Evolutionary conservation across 176 grass and related monocot species (phyloP), one percentile per base, ranked within the genome.

Genomic region (Oryza glaberrima): DNA sequence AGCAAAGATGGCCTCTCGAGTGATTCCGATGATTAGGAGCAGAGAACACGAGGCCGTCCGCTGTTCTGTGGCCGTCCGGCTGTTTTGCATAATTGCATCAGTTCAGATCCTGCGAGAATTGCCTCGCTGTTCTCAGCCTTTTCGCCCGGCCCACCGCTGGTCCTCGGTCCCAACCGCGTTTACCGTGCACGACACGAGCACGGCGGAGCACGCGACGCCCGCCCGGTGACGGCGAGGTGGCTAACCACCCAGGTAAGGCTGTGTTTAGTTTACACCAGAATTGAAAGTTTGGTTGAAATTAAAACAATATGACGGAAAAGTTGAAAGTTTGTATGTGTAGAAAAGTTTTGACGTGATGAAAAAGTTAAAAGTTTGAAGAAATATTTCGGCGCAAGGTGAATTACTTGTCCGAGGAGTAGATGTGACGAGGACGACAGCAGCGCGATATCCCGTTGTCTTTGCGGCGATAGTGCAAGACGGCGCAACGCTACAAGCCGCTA

Each of bases 391-490:
- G 26, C 26, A 26, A 26, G 26, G 26, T 26, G 1, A 26, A 26
- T 26, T 26, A 26, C 26, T 26, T 26, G 26, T 19, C 16, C 16
- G 15, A 10, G 19, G 2, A 13, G 69, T 7, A 60, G 79, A 41
- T 34, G 32, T 61, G 81, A 82, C 69, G 26, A 2, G 13, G 35
- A 5, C 20, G 56, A 7, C 51, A 19, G 5, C 19, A 19, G 5
- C 19, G 56, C 38, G 52, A 64, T 17, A 38, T 65, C 15, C 16
- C 34, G 12, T 19, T 35, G 76, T 52, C 56, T 26, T 26, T 19
- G 0, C 40, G 4, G 41, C 41, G 1, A 83, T 75, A 83, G 87
- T 76, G 71, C 65, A 43, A 15, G 72, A 4, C 77, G 72, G 88
- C 72, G 77, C 52, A 25, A 68, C 26, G 71, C 28, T 54, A 85